phyloP scores from a whole-genome alignment of 2,329 filamentous ascomycete species.

The Apiospora arundinis region DNA sequence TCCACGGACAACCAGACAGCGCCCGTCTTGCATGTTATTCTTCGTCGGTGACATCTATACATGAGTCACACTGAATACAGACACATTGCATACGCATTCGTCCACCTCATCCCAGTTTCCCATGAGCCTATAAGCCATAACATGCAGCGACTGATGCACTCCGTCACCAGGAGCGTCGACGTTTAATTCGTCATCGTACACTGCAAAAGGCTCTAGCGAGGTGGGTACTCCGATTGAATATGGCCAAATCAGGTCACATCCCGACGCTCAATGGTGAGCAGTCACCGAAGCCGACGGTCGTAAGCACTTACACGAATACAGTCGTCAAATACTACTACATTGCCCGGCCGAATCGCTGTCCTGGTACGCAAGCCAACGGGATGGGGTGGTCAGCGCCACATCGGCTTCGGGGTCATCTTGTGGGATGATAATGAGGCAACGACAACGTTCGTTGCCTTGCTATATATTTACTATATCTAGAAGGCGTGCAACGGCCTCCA shows the following conservation, averaged over 20 bases:
- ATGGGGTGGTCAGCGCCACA: background rate
- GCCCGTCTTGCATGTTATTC: background rate
- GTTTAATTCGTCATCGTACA: background rate
- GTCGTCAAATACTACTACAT: background rate
- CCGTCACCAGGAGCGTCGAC: background rate
- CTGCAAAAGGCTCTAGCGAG: background rate
- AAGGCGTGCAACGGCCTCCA: background rate
- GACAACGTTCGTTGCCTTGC: background rate
- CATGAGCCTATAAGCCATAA: background rate
- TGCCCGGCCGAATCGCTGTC: background rate
- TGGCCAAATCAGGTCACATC: background rate
- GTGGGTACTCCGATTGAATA: slow-evolving; percentile 3
- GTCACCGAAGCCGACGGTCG: background rate
- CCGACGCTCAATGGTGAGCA: background rate
- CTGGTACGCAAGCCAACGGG: background rate
- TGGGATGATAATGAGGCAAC: background rate
- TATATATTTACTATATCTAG: background rate
- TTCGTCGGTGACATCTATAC: background rate
- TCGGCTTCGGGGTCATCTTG: background rate
- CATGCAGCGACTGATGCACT: background rate
- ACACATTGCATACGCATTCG: background rate
- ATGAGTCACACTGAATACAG: background rate
- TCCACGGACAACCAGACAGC: background rate
- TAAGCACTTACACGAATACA: slow-evolving; percentile 5
- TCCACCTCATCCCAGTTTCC: background rate